Conservation (phyloP, 1,284 basidiomycete genomes). For the Wolfiporia cocos region DNA sequence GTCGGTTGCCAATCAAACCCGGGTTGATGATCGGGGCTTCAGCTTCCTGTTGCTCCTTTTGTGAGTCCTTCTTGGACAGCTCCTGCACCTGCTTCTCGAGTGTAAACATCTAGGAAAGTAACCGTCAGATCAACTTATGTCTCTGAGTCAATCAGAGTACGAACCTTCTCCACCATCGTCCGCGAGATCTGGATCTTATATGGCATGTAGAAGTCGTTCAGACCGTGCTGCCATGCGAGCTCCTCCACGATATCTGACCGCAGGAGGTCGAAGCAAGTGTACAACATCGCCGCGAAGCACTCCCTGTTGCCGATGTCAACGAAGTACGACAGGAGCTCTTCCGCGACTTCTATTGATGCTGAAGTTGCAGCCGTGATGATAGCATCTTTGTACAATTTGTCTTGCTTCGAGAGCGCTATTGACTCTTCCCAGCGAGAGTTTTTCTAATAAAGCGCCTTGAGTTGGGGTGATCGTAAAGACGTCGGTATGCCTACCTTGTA, state of each 20-base stretch:
- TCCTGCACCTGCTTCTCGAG: constrained; percentile 85
- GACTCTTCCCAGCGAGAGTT: constrained; percentile 94
- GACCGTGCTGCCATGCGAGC: constrained; percentile 90
- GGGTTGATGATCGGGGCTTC: constrained; percentile 83
- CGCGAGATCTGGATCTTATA: constrained; percentile 88
- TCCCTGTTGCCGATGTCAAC: constrained; percentile 98
- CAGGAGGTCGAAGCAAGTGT: constrained; percentile 89
- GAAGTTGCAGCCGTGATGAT: constrained; percentile 92
- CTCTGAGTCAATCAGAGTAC: constrained; percentile 36
- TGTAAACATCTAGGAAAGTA: constrained; percentile 44
- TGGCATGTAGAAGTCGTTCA: constrained; percentile 96
- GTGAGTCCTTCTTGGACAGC: constrained; percentile 71
- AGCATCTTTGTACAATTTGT: constrained; percentile 95
- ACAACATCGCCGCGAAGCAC: constrained; percentile 90
- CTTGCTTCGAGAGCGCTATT: constrained; percentile 89
- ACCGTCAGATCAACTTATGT: neutral
- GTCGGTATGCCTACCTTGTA: constrained; percentile 68
- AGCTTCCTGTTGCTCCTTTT: constrained; percentile 82
- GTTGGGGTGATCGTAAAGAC: neutral
- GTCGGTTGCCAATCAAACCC: constrained; percentile 49
- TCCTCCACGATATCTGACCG: constrained; percentile 92
- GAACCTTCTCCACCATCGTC: constrained; percentile 62
- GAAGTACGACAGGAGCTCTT: constrained; percentile 91
- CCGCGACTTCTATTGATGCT: constrained; percentile 76
- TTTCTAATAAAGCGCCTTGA: constrained; percentile 50